These are phyloP conservation scores for Rubroshorea leprosula DNA, from an alignment of 345 rosid genomes.

Conservation along the genomic window DNA sequence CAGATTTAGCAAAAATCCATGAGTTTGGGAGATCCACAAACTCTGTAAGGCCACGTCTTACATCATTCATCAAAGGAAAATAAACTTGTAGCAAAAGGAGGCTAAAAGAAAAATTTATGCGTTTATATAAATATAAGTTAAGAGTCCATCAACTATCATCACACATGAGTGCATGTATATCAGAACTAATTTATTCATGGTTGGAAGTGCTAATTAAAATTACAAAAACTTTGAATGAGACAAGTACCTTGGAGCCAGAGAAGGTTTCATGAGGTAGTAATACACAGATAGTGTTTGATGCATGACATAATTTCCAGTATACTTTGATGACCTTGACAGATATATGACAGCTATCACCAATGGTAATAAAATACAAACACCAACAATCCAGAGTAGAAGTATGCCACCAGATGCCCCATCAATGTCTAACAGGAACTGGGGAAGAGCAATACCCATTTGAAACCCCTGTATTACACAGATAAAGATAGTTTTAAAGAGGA, in stretches of 20 bases:
- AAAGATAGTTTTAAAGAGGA: conserved; percentile 14
- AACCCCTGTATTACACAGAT: conserved; percentile 58
- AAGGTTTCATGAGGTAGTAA: conserved; percentile 90
- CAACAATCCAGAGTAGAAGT: conserved; percentile 95
- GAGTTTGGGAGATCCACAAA: not conserved
- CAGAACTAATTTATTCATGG: not conserved
- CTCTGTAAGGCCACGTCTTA: not conserved
- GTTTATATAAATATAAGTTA: not conserved
- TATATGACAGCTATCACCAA: conserved; percentile 90
- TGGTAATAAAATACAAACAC: conserved; percentile 92
- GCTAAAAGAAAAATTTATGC: not conserved
- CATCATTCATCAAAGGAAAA: not conserved
- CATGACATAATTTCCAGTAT: conserved; percentile 97
- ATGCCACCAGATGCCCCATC: conserved; percentile 98
- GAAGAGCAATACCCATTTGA: conserved; percentile 99
- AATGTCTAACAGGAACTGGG: conserved; percentile 82
- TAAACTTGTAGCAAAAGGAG: not conserved
- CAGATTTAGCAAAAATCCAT: not conserved
- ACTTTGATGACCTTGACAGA: conserved; percentile 93
- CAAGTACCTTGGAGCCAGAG: conserved; percentile 90
- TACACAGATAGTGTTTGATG: conserved; percentile 89
- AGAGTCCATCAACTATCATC: not conserved
- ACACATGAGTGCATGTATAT: not conserved
- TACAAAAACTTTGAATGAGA: conserved; percentile 1
- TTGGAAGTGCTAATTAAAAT: not conserved